Base-by-base conservation (phyloP, 371 early-diverging fungal genomes). In the Mortierella sp. region DNA sequence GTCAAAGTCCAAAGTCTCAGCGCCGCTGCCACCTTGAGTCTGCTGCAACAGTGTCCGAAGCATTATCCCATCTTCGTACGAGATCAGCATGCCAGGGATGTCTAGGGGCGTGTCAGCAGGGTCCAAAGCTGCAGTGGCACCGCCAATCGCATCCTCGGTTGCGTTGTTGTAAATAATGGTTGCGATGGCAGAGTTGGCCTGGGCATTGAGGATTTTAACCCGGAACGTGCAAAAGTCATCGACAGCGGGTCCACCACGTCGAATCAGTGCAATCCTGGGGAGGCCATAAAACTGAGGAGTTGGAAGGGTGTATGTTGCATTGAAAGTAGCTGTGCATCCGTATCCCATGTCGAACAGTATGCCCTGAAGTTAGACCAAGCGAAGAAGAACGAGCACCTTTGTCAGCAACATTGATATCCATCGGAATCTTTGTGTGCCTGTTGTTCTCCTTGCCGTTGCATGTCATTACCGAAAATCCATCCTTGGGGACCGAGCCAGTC, bases 291-390 rank as follows among this genome's bases (percentile, higher is more conserved):
- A 60, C 16, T 67, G 57, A 8, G 74, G 63, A 12, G 46, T 6
- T 8, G 45, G 57, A 2, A 73, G 56, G 9, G 60, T 59, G 19
- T 21, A 37, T 44, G 54, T 54, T 19, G 59, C 17, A 40, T 73
- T 51, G 40, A 50, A 54, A 2, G 8, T 46, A 16, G 66, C 34
- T 24, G 51, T 37, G n/a, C 74, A 73, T 16, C 52, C 74, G 50
- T 56, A 73, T 0, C 74, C 74, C 74, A 73, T 59, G 19, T 67
- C 63, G 55, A 54, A 73, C n/a, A 73, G 46, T 39, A 73, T 49
- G 2, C 68, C 74, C 74, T 73, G 37, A 12, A n/a, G 58, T 31
- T 9, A 7, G 12, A 29, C 21, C 21, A 22, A 25, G 13, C 5
- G 19, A 24, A 37, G 25, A 34, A 54, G 10, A 37, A 10, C 4